Percentiles rank a stretch among this genome's conserved stretches.
Conservation (phyloP, 2,329 filamentous ascomycete genomes). For the Ceratocystis huliohia region DNA sequence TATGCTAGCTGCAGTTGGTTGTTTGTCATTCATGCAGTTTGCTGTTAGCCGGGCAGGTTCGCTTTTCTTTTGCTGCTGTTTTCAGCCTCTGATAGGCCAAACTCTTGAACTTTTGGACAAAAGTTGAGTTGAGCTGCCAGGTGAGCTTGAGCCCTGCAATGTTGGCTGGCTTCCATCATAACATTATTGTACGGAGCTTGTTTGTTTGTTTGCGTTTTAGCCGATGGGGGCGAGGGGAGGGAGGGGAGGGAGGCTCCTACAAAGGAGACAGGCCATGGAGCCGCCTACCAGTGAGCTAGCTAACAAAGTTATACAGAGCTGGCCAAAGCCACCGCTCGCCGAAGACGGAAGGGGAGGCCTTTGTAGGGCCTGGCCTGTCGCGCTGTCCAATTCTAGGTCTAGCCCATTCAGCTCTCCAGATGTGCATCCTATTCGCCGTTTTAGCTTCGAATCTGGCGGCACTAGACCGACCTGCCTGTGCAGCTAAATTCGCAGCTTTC, state of each 20-base stretch:
- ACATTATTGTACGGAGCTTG: background rate
- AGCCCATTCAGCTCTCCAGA: background rate
- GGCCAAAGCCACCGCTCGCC: background rate
- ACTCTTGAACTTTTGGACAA: background rate
- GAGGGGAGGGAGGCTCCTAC: background rate
- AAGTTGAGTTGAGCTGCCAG: background rate
- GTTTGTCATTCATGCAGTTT: constrained; percentile 2
- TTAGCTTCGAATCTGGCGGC: background rate
- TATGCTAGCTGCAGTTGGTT: background rate
- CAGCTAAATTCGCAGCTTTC: background rate
- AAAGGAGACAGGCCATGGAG: background rate
- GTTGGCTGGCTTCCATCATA: background rate
- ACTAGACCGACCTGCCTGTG: background rate
- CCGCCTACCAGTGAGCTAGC: background rate
- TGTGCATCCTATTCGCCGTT: background rate
- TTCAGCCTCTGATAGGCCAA: background rate
- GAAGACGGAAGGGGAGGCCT: too few relatives aligned
- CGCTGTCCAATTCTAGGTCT: background rate
- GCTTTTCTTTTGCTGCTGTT: background rate
- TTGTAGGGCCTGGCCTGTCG: background rate
- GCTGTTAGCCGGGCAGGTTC: background rate
- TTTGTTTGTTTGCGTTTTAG: background rate
- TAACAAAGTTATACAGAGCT: background rate
- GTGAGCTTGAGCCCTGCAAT: background rate
- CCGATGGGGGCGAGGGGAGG: background rate